Base-by-base conservation (phyloP, 2,329 filamentous ascomycete species). In the Sclerotinia nivalis region DNA sequence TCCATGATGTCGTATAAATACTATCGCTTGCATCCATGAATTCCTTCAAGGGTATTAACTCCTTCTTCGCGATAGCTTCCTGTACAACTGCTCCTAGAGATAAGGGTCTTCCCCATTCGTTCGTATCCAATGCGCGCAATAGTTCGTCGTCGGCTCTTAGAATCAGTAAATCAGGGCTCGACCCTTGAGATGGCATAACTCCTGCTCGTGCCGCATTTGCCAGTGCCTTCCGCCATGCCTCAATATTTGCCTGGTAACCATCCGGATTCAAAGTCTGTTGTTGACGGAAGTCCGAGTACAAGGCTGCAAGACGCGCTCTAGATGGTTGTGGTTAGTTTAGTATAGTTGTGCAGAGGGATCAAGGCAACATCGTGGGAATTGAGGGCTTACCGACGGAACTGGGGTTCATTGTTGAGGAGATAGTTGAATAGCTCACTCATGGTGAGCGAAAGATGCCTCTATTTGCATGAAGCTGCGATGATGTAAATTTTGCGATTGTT, bases 211-310 rank as follows among this genome's bases (percentile, higher is more conserved):
- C 85, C 1, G 93, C 91, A 66, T 87, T 84, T n/a, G 87, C 85
- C 55, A 97, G 84, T 2, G 89, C 93, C 52, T 87, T 86, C 70
- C 90, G 88, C 93, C 93, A 97, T 66, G 93, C 92, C 9, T 86
- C 82, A 55, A 93, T 84, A 79, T 97, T 97, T 56, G 93, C 92
- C 28, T 84, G 82, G 82, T 93, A 97, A 76, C 93, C 93, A 79
- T 96, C 93, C 1, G 93, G 92, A 77, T 97, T 97, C 31, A 91
- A 87, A 52, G 86, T 87, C 75, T 86, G 86, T 74, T 95, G 93
- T 7, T 87, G 81, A 50, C 88, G 84, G 78, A 97, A 97, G 79
- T 97, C 93, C 61, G 93, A 94, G 82, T 96, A 97, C 59, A 97
- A 88, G 7, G 93, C 94, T 18, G 92, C 89, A 18, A 97, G 85